Conservation (phyloP, 2,329 filamentous ascomycete genomes). For the Aurifilum marmelostoma region DNA sequence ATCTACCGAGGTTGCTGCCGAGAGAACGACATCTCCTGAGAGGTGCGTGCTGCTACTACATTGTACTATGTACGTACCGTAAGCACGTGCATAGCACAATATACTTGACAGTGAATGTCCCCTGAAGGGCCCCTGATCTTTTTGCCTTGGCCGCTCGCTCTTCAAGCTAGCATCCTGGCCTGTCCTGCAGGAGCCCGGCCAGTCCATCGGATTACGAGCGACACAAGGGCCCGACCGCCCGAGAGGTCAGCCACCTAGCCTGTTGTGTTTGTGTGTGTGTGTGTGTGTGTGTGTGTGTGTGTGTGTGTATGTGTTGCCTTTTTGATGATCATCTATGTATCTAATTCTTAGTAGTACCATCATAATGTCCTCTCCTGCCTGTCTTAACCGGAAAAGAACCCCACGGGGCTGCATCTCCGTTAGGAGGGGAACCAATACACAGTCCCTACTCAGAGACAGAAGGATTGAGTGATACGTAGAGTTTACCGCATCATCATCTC, state of each 20-base stretch:
- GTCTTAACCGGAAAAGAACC: not conserved
- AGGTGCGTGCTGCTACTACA: not conserved
- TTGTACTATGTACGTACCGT: not conserved
- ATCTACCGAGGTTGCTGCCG: slow-evolving; percentile 2
- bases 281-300: too few relatives aligned
- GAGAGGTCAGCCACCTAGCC: not conserved
- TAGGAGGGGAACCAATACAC: not conserved
- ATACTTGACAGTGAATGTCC: not conserved
- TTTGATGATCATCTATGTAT: too few relatives aligned
- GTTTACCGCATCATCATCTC: not conserved
- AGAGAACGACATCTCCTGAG: not conserved
- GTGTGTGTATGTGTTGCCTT: too few relatives aligned
- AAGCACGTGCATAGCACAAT: not conserved
- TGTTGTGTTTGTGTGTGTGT: too few relatives aligned
- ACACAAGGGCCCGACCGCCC: not conserved
- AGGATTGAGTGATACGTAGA: not conserved
- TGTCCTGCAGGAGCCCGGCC: too few relatives aligned
- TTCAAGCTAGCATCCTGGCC: too few relatives aligned
- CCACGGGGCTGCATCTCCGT: not conserved
- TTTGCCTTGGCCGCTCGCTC: not conserved
- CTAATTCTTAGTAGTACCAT: too few relatives aligned
- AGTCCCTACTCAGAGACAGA: not conserved
- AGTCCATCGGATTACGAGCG: not conserved
- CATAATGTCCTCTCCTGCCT: not conserved
- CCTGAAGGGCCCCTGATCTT: not conserved